These are phyloP conservation scores for Botrytis hyacinthi DNA, from an alignment of 2,329 filamentous ascomycete species.

Conservation along the genomic window DNA sequence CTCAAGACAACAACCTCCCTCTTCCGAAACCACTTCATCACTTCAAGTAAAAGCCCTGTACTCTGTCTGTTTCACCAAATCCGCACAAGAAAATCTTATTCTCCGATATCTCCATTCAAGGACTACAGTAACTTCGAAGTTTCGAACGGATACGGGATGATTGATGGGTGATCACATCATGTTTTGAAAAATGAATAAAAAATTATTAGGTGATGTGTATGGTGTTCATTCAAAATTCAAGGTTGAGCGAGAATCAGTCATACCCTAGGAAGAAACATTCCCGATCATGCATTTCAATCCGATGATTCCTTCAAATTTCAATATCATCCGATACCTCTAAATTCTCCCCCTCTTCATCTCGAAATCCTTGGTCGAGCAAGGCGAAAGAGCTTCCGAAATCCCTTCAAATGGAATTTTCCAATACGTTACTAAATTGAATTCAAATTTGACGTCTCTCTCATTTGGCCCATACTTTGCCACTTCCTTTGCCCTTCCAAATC, in stretches of 20 bases:
- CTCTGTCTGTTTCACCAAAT: neutral
- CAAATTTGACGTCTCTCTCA: neutral
- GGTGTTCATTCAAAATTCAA: conserved; percentile 16
- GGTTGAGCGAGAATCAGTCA: conserved; percentile 16
- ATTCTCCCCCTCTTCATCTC: neutral
- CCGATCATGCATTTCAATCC: conserved; percentile 18
- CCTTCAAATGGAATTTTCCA: neutral
- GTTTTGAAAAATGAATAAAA: conserved; percentile 7
- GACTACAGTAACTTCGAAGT: conserved; percentile 15
- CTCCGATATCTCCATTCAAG: conserved; percentile 14
- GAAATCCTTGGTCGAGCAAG: conserved; percentile 6
- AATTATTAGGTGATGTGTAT: neutral
- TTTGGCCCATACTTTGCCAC: neutral
- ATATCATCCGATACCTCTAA: conserved; percentile 11
- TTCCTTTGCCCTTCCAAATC: neutral
- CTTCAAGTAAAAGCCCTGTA: neutral
- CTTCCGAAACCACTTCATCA: neutral
- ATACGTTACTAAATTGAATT: neutral
- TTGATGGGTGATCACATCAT: conserved; percentile 16
- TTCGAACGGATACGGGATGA: conserved; percentile 15
- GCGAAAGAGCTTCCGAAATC: neutral
- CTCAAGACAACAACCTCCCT: neutral
- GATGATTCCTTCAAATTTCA: conserved; percentile 12
- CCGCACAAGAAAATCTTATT: conserved; percentile 7
- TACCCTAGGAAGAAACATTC: conserved; percentile 10